phyloP scores from a whole-genome alignment of 495 filamentous ascomycete species.

The Daldinia decipiens region DNA sequence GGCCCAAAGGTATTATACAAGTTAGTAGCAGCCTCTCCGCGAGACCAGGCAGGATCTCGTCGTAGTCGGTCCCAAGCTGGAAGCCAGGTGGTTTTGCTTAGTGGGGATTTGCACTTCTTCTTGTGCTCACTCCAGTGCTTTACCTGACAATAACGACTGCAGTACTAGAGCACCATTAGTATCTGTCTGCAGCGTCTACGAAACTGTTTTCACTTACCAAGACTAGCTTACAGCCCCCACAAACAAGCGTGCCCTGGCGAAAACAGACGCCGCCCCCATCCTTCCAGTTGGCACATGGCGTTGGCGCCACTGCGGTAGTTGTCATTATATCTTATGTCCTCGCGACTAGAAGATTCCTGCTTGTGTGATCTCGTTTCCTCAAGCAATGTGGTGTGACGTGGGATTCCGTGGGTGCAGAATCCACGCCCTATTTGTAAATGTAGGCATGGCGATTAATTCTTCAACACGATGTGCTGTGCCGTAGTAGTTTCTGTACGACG shows the following conservation, averaged over 20 bases:
- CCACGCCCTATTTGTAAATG: background rate
- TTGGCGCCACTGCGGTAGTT: background rate
- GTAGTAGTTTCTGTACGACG: background rate
- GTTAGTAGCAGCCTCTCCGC: slow-evolving; percentile 1
- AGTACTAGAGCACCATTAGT: slow-evolving; percentile 47
- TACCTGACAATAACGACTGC: slow-evolving; percentile 49
- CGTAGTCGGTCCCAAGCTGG: slow-evolving; percentile 48
- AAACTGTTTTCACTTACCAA: slow-evolving; percentile 10
- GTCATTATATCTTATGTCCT: background rate
- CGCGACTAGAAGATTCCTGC: background rate
- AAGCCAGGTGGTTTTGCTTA: slow-evolving; percentile 43
- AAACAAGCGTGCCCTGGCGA: slow-evolving; percentile 8
- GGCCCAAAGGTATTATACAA: background rate
- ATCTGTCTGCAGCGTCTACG: background rate
- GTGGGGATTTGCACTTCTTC: slow-evolving; percentile 47
- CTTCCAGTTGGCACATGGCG: slow-evolving; percentile 19
- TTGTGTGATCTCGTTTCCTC: background rate
- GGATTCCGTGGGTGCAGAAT: background rate
- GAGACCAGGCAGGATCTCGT: slow-evolving; percentile 42
- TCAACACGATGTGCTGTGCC: background rate
- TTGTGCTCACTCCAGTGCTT: slow-evolving; percentile 52
- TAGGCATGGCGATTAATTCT: background rate
- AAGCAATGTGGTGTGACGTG: background rate
- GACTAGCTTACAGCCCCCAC: slow-evolving; percentile 13
- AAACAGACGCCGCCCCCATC: slow-evolving; percentile 10